phyloP scores from a whole-genome alignment of 179 eudicot genomes.

The Gypsophila paniculata region DNA sequence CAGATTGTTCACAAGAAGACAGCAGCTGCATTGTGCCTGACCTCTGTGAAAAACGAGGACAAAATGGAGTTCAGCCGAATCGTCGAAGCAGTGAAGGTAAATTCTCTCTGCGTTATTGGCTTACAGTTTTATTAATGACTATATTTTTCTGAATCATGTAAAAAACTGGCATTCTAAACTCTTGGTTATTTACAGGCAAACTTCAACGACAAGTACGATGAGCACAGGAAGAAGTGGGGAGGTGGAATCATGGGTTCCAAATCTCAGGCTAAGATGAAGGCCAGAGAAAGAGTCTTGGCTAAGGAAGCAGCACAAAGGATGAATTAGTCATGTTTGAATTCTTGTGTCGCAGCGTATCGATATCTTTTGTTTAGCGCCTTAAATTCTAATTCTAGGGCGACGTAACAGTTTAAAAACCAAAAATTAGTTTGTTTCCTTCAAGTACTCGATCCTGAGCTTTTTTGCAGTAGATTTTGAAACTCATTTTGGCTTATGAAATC shows the following conservation, averaged over 20 bases:
- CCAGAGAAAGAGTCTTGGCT: slow-evolving; percentile 59
- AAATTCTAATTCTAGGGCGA: background rate
- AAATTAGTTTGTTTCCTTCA: background rate
- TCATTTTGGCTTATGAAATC: background rate
- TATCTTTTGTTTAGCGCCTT: background rate
- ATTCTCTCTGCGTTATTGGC: background rate
- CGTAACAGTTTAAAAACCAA: background rate
- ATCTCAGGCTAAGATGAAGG: slow-evolving; percentile 79
- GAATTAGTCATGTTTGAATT: slow-evolving; percentile 21
- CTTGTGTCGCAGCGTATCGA: background rate
- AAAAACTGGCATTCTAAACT: background rate
- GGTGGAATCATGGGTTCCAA: slow-evolving; percentile 88
- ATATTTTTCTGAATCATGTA: background rate
- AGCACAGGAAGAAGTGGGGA: slow-evolving; percentile 78
- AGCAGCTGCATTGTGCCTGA: slow-evolving; percentile 73
- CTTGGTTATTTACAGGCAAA: slow-evolving; percentile 23
- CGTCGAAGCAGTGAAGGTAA: slow-evolving; percentile 75
- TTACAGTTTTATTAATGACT: background rate
- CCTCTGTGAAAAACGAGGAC: slow-evolving; percentile 89
- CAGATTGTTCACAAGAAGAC: slow-evolving; percentile 88
- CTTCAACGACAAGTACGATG: slow-evolving; percentile 59
- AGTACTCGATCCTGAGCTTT: background rate
- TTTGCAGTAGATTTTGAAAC: background rate
- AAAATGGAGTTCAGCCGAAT: slow-evolving; percentile 80
- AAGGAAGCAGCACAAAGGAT: slow-evolving; percentile 79